Evolutionary conservation across 1,139 yeast genomes (phyloP), one percentile per base, ranked within the genome.

Genomic region (Yamadazyma atlantica): DNA sequence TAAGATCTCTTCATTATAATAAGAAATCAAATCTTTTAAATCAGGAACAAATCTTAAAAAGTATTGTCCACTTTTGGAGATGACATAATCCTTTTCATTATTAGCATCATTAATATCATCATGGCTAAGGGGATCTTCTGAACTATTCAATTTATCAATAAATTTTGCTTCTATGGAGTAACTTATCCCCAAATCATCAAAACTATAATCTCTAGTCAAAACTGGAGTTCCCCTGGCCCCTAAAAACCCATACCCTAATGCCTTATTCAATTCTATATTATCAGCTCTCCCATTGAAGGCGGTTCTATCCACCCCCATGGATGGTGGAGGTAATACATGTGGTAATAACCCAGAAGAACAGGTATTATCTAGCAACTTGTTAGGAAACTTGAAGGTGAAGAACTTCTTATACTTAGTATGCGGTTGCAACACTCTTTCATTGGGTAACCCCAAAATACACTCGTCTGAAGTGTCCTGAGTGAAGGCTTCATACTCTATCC

Each of bases 301-400:
- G 0, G 74, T 65, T 22, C 58, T 57, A 51, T 79, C 83, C 3
- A 80, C 55, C 2, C 89, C 89, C 55, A 79, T 62, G 17, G 85
- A 71, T 10, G 89, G 88, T 0, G 89, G 89, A 7, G 83, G 68
- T 34, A 75, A 54, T 29, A 75, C 65, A 54, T 82, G 89, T 1
- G 75, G 63, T 25, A 71, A 60, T 12, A 73, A 60, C 29, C 75
- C 72, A 46, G 80, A 78, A 17, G 72, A 65, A 53, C 89, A 82
- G 2, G 71, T 60, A 25, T 71, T 73, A 49, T 82, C 89, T 29
- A 83, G 58, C 32, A 81, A 58, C 40, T 68, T 71, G 27, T 65
- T 63, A 0, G 89, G 90, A 40, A 83, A 71, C 52, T 73, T 79
- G 57, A 83, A 82, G 19, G 78, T 73, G 55, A 83, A 82, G 49